Conservation (phyloP, 2,329 filamentous ascomycete genomes). For the Rasamsonia emersonii region DNA sequence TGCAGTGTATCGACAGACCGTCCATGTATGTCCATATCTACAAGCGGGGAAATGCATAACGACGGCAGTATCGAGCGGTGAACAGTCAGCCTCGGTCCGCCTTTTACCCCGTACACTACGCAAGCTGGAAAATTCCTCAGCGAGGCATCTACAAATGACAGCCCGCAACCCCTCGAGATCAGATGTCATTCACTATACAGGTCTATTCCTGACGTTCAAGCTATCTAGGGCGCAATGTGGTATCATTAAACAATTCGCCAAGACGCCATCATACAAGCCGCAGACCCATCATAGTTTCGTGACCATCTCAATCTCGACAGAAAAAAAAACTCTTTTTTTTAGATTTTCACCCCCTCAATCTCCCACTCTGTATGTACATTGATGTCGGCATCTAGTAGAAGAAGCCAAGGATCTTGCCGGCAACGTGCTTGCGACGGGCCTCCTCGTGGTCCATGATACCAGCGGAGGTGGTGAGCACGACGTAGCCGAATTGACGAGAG, state of each 20-base stretch:
- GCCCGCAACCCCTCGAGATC: conserved; percentile 8
- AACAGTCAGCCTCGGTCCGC: no score
- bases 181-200: conserved; percentile 9
- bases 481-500: conserved; percentile 99
- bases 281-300: conserved; percentile 12
- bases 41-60: no score
- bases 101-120: no score
- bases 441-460: conserved; percentile 99
- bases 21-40: no score
- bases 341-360: conserved; percentile 10
- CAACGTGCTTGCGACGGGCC: conserved; percentile 96
- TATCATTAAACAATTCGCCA: conserved; percentile 17
- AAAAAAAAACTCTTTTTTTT: conserved; percentile 21
- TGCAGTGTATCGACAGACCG: no score
- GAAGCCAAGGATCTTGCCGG: conserved; percentile 99
- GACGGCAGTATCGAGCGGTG: no score
- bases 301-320: conserved; percentile 15
- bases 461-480: conserved; percentile 97
- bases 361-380: not conserved
- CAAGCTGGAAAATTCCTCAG: no score
- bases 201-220: conserved; percentile 13
- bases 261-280: conserved; percentile 15
- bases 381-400: conserved; percentile 65
- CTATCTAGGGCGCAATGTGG: conserved; percentile 20
- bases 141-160: no score